Percentiles rank a stretch among this genome's conserved stretches.
phyloP scores from a whole-genome alignment of 208 protist species.

The Trypanosomatidae sp. region DNA sequence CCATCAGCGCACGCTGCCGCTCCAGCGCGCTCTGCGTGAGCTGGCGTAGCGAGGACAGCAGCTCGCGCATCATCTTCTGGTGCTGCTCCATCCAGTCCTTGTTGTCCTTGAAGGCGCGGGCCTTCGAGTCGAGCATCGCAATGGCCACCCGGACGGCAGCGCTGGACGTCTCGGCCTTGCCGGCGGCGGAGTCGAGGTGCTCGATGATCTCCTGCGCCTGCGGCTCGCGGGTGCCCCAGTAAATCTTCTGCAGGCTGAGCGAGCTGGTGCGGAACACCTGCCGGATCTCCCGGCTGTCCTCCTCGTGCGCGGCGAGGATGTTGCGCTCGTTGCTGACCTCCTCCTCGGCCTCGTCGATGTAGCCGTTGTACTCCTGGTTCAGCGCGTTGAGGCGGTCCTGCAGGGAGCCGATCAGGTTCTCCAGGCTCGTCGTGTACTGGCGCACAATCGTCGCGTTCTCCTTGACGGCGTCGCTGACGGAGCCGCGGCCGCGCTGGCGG shows the following conservation, averaged over 20 bases:
- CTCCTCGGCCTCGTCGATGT: constrained; percentile 40
- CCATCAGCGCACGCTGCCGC: constrained; percentile 59
- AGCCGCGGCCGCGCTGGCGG: constrained; percentile 26
- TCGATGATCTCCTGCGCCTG: constrained; percentile 52
- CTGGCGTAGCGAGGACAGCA: constrained; percentile 49
- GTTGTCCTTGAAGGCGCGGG: constrained; percentile 47
- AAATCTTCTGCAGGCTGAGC: constrained; percentile 58
- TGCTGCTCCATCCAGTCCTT: constrained; percentile 73
- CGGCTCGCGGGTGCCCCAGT: constrained; percentile 58
- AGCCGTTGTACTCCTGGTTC: constrained; percentile 59
- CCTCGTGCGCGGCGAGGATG: constrained; percentile 56
- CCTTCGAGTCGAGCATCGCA: constrained; percentile 57
- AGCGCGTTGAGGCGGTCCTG: constrained; percentile 59
- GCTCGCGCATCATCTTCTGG: constrained; percentile 60
- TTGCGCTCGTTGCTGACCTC: constrained; percentile 43
- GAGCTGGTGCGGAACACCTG: constrained; percentile 58
- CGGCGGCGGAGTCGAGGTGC: constrained; percentile 51
- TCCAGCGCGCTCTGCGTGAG: constrained; percentile 64
- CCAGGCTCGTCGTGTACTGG: constrained; percentile 69
- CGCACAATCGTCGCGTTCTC: constrained; percentile 77
- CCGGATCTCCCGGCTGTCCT: constrained; percentile 51
- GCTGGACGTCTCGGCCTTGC: constrained; percentile 55
- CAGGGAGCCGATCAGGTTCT: constrained; percentile 64
- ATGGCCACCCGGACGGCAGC: constrained; percentile 52
- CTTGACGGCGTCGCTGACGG: constrained; percentile 37